Evolutionary conservation across 805 yeast genomes (phyloP).

Genomic region (Candida ficus): DNA sequence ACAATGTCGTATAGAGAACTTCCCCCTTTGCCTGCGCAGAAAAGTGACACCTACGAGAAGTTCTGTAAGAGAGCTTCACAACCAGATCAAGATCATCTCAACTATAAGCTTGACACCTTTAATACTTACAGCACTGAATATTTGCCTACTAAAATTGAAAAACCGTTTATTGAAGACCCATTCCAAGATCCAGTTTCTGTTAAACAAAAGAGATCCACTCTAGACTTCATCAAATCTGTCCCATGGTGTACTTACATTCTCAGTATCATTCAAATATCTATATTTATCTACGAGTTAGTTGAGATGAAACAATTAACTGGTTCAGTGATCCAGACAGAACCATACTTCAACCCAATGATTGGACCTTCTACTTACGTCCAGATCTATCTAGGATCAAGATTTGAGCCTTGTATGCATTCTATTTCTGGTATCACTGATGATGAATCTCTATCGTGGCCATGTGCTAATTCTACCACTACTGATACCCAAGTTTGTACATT

Average conservation of each 20-base stretch:
- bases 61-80: no score
- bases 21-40: no score
- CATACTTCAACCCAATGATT: slow-evolving; percentile 72
- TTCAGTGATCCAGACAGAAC: slow-evolving; percentile 59
- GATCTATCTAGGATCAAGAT: slow-evolving; percentile 67
- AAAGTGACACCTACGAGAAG: no score
- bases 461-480: slow-evolving; percentile 58
- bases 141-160: no score
- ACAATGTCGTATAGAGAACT: no score
- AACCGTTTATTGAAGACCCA: slow-evolving; percentile 2
- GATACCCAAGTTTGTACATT: slow-evolving; percentile 54
- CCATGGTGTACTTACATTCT: slow-evolving; percentile 11
- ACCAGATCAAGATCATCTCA: no score
- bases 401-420: slow-evolving; percentile 63
- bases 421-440: slow-evolving; percentile 46
- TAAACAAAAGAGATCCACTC: neutral
- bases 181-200: slow-evolving; percentile 1
- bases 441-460: slow-evolving; percentile 47
- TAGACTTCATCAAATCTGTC: neutral
- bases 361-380: slow-evolving; percentile 68
- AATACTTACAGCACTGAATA: no score
- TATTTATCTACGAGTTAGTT: slow-evolving; percentile 58
- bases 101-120: no score
- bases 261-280: slow-evolving; percentile 42
- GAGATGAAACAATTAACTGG: slow-evolving; percentile 57